Base-by-base conservation (phyloP, 176 grass and related monocot genomes). In the Bonia amplexicaulis region DNA sequence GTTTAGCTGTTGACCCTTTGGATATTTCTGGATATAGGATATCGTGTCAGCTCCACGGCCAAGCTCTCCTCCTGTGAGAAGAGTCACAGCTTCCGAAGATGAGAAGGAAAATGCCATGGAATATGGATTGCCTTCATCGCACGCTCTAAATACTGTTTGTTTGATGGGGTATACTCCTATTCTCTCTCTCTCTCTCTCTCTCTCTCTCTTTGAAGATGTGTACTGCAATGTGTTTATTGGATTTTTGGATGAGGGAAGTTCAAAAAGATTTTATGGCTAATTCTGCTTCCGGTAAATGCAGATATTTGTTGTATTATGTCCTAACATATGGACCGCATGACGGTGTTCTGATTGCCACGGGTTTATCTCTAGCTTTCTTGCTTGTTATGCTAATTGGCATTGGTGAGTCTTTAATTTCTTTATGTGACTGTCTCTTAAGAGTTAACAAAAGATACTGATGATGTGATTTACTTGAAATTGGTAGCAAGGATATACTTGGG, bases 61-160 rank as follows among this genome's bases (percentile, higher is more conserved):
- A 16, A 94, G 90, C 78, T 96, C 82, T 71, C 96, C 96, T 84
- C 93, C 93, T 23, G 92, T 99, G 48, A 92, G 97, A 90, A 94
- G 92, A 77, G 84, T 99, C 2, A 94, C 97, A 16, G 84, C 86
- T 59, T 96, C 97, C 10, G 62, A 87, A 74, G 97, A 99, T 76
- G 97, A 99, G 85, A 94, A 99, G 80, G 91, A 96, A 80, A 93
- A 99, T 41, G 97, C 93, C 52, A 94, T 96, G 97, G 97, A 99
- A 73, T 99, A 96, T 82, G 97, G 97, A 27, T 81, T 99, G 20
- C 93, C 97, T 76, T 99, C 97, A 19, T 99, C 97, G 1, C 97
- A 99, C 33, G 85, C 91, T 57, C 90, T 99, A 51, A 99, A 96
- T 20, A 99, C 93, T 67, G 88, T 99, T 74, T 99, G 97, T 35